These are phyloP conservation scores for Bipolaris bicolor DNA, from an alignment of 2,329 filamentous ascomycete species.

Conservation along the genomic window DNA sequence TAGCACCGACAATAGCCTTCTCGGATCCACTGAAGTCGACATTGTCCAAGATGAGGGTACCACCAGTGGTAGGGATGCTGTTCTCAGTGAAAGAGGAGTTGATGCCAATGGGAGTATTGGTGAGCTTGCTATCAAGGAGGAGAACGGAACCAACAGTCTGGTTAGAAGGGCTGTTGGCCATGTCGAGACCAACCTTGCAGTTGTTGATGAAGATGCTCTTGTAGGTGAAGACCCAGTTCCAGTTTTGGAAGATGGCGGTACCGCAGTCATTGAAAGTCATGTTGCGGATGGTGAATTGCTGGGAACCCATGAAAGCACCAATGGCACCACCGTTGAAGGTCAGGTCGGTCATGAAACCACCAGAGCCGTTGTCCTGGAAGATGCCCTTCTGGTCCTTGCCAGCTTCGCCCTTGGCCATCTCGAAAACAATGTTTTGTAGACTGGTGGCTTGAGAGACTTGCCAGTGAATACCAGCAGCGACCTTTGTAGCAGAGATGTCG, in stretches of 20 bases:
- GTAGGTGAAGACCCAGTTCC: conserved; percentile 61
- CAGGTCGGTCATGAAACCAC: conserved; percentile 65
- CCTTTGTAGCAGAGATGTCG: conserved; percentile 51
- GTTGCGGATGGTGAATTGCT: conserved; percentile 65
- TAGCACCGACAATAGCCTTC: conserved; percentile 67
- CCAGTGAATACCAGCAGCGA: conserved; percentile 66
- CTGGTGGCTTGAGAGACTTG: conserved; percentile 70
- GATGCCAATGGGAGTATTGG: conserved; percentile 76
- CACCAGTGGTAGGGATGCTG: conserved; percentile 72
- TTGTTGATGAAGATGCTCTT: conserved; percentile 55
- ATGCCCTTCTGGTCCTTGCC: conserved; percentile 62
- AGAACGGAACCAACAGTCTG: conserved; percentile 87
- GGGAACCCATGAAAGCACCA: conserved; percentile 66
- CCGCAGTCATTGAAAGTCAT: conserved; percentile 57
- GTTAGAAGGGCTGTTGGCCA: conserved; percentile 60
- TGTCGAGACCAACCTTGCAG: conserved; percentile 57
- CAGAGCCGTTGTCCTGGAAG: conserved; percentile 66
- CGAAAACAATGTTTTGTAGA: conserved; percentile 67
- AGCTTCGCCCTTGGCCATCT: conserved; percentile 56
- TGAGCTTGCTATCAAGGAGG: conserved; percentile 79
- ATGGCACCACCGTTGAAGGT: conserved; percentile 66
- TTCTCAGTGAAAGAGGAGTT: conserved; percentile 76
- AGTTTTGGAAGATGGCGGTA: conserved; percentile 61
- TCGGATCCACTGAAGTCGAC: conserved; percentile 78
- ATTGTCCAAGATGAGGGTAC: conserved; percentile 85